Conservation (phyloP, 2,329 filamentous ascomycete genomes). For the Fusarium sp. region DNA sequence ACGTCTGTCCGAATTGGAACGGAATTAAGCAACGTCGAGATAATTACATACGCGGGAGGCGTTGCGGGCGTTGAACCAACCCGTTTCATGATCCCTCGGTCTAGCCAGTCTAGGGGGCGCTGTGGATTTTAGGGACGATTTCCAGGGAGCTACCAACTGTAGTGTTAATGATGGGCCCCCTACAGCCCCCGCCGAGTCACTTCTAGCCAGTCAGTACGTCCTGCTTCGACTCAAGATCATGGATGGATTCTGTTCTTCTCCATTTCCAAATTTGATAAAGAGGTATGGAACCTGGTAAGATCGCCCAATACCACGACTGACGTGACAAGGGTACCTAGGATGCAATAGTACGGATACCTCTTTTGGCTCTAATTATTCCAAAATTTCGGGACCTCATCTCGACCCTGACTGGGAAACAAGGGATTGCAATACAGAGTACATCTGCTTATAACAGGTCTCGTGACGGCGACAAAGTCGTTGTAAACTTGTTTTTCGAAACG, state of each 20-base stretch:
- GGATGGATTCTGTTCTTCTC: slow-evolving; percentile 5
- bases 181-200: slow-evolving; percentile 18
- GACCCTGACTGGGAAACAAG: neutral
- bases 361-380: slow-evolving; percentile 15
- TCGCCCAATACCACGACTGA: slow-evolving; percentile 33
- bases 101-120: slow-evolving; percentile 9
- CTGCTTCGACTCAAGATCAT: slow-evolving; percentile 8
- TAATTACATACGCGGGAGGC: slow-evolving; percentile 13
- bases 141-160: slow-evolving; percentile 6
- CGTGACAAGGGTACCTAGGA: slow-evolving; percentile 29
- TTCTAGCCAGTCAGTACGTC: neutral
- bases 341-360: neutral
- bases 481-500: slow-evolving; percentile 2
- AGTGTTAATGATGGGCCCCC: slow-evolving; percentile 1
- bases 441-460: slow-evolving; percentile 14
- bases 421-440: neutral
- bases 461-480: slow-evolving; percentile 9
- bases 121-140: slow-evolving; percentile 8
- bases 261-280: slow-evolving; percentile 28
- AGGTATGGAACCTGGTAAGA: slow-evolving; percentile 21
- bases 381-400: slow-evolving; percentile 30
- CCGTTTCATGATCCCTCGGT: slow-evolving; percentile 32
- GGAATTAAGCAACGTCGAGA: slow-evolving; percentile 8
- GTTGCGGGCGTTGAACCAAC: slow-evolving; percentile 19
- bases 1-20: neutral